Evolutionary conservation across 306 rosid species (phyloP), one percentile per base, ranked within the genome.

Genomic region (Comarum palustre): DNA sequence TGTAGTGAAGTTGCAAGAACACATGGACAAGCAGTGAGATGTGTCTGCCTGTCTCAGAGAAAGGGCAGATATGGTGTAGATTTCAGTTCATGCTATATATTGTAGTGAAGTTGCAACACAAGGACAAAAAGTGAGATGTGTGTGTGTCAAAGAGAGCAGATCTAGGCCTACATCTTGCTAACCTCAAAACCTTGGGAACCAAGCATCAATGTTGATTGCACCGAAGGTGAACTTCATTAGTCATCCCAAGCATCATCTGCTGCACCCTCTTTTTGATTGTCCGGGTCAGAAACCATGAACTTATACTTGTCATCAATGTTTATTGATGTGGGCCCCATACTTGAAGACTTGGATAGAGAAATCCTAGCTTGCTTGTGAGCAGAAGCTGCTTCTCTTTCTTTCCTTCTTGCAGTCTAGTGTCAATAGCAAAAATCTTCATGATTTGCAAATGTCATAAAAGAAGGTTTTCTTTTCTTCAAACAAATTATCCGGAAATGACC

Each of bases 191-290:
- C 82, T 68, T 75, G 61, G 62, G 72, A 55, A 74, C 66, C 20
- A 43, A 60, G 74, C 77, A 81, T 66, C 59, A 79, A 68, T 31
- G 73, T 69, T 73, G 59, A 41, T 74, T 81, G 52, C 63, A 76
- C 63, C 66, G 9, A 54, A 10, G 43, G 69, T 11, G 63, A 55
- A 65, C 55, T 79, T 58, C 61, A 55, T 78, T 51, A 91, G 73
- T 91, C 97, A 68, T 91, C 90, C 97, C 97, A 91, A 58, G 97
- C 97, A 78, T 95, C 80, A 77, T 91, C 97, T 22, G 97, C 97
- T 14, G 89, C 84, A 1, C 97, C 97, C 83, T 87, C 96, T 78
- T 57, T 9, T 77, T 84, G 84, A 68, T 8, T 65, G 83, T 77
- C 69, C 11, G 90, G 50, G 5, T 87, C 68, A 16, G 87, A 73